phyloP scores from a whole-genome alignment of 345 rosid genomes.

The Rhodomyrtus tomentosa region DNA sequence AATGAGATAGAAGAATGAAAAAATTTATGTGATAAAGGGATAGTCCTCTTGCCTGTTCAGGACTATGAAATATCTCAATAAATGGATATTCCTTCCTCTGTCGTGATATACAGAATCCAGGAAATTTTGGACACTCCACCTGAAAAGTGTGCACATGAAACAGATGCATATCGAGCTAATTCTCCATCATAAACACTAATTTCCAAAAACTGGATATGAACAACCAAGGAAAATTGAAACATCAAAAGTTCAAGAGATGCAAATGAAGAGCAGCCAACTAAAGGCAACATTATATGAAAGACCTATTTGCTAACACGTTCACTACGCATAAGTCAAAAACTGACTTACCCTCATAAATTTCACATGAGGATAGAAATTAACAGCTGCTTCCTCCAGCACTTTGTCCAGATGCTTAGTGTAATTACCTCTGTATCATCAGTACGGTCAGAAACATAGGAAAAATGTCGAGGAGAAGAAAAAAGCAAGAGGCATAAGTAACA shows the following conservation, averaged over 20 bases:
- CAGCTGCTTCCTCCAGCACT: conserved; percentile 84
- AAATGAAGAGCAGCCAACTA: background rate
- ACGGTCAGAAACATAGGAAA: background rate
- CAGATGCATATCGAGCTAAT: background rate
- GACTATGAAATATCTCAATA: conserved; percentile 83
- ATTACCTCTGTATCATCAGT: conserved; percentile 51
- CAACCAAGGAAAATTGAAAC: background rate
- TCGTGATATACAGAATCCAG: conserved; percentile 86
- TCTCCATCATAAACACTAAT: conserved; percentile 2
- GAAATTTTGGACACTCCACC: conserved; percentile 99
- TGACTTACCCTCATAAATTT: conserved; percentile 70
- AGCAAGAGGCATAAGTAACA: background rate
- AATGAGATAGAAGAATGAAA: background rate
- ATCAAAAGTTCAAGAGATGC: background rate
- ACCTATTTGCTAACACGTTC: background rate
- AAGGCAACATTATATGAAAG: background rate
- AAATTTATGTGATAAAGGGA: background rate
- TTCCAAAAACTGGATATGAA: background rate
- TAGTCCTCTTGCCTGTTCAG: conserved; percentile 49
- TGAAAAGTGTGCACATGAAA: conserved; percentile 16
- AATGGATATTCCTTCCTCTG: conserved; percentile 88
- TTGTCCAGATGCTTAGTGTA: conserved; percentile 73
- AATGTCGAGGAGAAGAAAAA: background rate
- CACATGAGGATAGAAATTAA: conserved; percentile 77
- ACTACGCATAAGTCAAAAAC: background rate